Conservation (phyloP, 2,329 filamentous ascomycete species). For the Colletotrichum spinosum region DNA sequence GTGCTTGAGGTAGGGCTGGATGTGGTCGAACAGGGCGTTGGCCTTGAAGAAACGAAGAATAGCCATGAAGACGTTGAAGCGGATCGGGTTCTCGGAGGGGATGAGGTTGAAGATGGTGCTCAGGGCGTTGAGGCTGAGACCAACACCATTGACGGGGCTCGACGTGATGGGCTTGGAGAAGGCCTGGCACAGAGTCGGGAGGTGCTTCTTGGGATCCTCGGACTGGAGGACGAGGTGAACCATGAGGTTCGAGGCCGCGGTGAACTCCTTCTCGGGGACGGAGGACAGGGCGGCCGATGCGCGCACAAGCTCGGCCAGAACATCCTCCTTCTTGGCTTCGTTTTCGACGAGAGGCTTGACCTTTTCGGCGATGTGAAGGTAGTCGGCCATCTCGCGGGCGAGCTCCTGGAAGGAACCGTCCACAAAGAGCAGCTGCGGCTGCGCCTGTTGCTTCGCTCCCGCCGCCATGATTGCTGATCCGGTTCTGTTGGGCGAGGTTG, state of each 20-base stretch:
- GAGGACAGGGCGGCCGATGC: constrained; percentile 82
- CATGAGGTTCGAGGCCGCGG: constrained; percentile 95
- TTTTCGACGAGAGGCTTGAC: constrained; percentile 79
- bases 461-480: constrained; percentile 44
- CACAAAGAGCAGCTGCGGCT: constrained; percentile 76
- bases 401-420: constrained; percentile 96
- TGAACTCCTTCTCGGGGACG: constrained; percentile 96
- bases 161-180: constrained; percentile 88
- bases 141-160: constrained; percentile 85
- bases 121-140: constrained; percentile 88
- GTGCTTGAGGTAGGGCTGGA: constrained; percentile 86
- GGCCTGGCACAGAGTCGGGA: constrained; percentile 89
- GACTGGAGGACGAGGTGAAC: constrained; percentile 92
- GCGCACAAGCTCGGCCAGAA: constrained; percentile 88
- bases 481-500: constrained; percentile 24
- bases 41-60: constrained; percentile 86
- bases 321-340: constrained; percentile 78
- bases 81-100: constrained; percentile 77
- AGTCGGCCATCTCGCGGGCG: constrained; percentile 92
- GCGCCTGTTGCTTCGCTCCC: constrained; percentile 54
- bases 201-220: constrained; percentile 84
- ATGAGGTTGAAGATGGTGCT: constrained; percentile 98
- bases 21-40: constrained; percentile 81
- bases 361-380: constrained; percentile 86
- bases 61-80: constrained; percentile 91